Evolutionary conservation across 1,139 yeast genomes (phyloP).

Genomic region (Spathaspora sp.): DNA sequence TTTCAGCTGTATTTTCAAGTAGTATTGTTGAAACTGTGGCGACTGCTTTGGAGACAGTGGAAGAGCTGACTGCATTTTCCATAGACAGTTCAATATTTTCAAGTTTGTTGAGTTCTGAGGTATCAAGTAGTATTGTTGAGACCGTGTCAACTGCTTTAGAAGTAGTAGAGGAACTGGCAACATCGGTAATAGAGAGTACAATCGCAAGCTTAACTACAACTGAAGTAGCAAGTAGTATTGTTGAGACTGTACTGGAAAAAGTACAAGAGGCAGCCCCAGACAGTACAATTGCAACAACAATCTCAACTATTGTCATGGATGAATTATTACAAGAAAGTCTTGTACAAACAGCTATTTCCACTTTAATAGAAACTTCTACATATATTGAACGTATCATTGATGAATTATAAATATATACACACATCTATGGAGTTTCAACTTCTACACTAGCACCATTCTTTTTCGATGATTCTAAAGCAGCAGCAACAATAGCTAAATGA

Average conservation of each 20-base stretch:
- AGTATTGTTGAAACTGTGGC: neutral
- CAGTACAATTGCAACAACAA: neutral
- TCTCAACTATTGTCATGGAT: neutral
- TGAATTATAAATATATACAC: constrained; percentile 9
- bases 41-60: too few relatives aligned
- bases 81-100: too few relatives aligned
- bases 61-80: too few relatives aligned
- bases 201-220: neutral
- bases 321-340: neutral
- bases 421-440: constrained; percentile 34
- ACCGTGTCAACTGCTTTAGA: neutral
- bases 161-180: neutral
- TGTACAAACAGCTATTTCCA: neutral
- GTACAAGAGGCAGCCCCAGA: too few relatives aligned
- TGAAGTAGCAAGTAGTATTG: too few relatives aligned
- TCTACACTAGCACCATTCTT: constrained; percentile 57
- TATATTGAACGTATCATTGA: constrained; percentile 6
- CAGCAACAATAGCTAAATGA: constrained; percentile 86
- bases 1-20: neutral
- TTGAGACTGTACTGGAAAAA: neutral
- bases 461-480: constrained; percentile 71
- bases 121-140: neutral
- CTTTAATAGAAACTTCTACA: neutral
- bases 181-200: neutral
- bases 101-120: too few relatives aligned